These are phyloP conservation scores for Eragrostis tef DNA, from an alignment of 202 grass and related monocot species.

Conservation along the genomic window DNA sequence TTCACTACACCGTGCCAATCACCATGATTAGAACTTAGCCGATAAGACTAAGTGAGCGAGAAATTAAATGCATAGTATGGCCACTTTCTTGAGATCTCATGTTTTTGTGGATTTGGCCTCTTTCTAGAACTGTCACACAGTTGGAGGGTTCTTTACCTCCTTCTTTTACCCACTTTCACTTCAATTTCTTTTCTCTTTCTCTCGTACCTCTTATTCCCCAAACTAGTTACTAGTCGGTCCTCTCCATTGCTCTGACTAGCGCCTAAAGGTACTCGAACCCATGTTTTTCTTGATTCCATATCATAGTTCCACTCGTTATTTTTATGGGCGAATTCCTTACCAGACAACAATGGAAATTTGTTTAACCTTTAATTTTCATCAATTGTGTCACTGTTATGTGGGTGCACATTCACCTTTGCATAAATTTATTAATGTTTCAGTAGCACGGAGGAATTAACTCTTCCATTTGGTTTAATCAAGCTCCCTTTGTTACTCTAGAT, in stretches of 20 bases:
- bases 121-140: neutral
- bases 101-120: neutral
- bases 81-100: neutral
- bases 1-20: neutral
- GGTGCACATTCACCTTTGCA: neutral
- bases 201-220: fast-evolving
- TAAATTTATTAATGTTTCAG: neutral
- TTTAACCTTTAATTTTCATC: neutral
- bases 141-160: too few species aligned
- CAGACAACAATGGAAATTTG: neutral
- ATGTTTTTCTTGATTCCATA: neutral
- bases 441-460: neutral
- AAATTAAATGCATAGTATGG: neutral
- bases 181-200: neutral
- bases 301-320: too few species aligned
- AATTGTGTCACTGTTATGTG: neutral
- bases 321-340: neutral
- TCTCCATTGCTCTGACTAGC: neutral
- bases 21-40: neutral
- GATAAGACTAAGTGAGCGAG: too few species aligned
- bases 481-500: neutral
- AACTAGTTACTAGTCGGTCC: neutral
- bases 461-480: neutral
- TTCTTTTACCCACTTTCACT: neutral
- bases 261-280: neutral